Percentiles rank a stretch among this genome's conserved stretches.
Evolutionary conservation across 345 rosid genomes (phyloP).

Genomic region (Gossypium raimondii): DNA sequence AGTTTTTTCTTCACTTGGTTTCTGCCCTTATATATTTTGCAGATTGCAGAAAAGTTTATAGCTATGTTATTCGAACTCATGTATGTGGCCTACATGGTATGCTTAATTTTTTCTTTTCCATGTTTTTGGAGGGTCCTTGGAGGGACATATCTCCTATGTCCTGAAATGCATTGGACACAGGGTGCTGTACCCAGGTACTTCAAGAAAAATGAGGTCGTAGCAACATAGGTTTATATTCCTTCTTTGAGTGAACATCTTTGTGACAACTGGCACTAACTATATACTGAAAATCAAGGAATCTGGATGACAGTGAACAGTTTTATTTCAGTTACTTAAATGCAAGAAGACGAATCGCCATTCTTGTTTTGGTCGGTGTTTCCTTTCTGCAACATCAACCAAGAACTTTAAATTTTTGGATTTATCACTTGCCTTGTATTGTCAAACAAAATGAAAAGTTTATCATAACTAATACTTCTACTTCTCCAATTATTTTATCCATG

Average conservation of each 20-base stretch:
- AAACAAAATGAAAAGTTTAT: neutral
- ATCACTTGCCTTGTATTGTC: neutral
- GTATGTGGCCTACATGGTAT: neutral
- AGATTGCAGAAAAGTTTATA: neutral
- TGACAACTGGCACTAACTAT: neutral
- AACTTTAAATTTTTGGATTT: neutral
- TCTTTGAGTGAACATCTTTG: neutral
- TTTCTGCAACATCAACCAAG: neutral
- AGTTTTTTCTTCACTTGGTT: neutral
- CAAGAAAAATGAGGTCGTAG: neutral
- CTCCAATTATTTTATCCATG: neutral
- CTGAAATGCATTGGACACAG: neutral
- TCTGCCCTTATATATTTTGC: neutral
- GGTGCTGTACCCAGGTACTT: neutral
- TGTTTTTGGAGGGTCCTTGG: neutral
- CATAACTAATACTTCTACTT: neutral
- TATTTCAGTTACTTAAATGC: neutral
- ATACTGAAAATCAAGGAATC: neutral
- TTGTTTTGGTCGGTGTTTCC: neutral
- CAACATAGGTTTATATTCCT: neutral
- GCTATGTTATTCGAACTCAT: too few relatives aligned
- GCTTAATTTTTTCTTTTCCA: neutral
- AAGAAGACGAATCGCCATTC: neutral
- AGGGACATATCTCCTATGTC: neutral
- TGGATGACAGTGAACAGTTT: neutral